Conservation (phyloP, 75 land plant species). For the Cunninghamia lanceolata region DNA sequence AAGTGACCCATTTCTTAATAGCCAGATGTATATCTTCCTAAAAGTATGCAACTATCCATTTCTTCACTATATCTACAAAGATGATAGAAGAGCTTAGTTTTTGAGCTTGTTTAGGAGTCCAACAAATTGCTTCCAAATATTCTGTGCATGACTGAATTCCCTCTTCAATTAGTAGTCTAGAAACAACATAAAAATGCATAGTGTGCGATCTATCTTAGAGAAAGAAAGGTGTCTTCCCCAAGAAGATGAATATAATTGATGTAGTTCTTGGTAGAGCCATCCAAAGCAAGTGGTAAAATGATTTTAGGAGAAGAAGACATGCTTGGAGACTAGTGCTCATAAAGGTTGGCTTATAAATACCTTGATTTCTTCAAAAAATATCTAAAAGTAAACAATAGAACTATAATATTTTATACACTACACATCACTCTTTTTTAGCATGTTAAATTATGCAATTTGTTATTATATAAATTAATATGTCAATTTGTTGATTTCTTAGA, state of each 20-base stretch:
- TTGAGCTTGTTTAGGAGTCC: slow-evolving; percentile 5
- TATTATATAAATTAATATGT: too few species aligned
- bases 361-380: slow-evolving; percentile 14
- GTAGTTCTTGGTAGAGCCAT: slow-evolving; percentile 15
- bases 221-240: not conserved
- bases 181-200: not conserved
- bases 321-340: slow-evolving; percentile 21
- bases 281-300: slow-evolving; percentile 9
- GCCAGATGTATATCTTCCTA: too few species aligned
- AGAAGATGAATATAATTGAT: slow-evolving; percentile 20
- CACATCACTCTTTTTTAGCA: too few species aligned
- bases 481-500: too few species aligned
- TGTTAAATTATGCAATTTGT: too few species aligned
- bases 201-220: slow-evolving; percentile 2
- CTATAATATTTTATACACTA: too few species aligned
- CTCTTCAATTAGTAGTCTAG: slow-evolving; percentile 1
- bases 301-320: not conserved
- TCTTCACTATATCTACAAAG: not conserved
- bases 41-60: too few species aligned
- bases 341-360: slow-evolving; percentile 29
- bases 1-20: too few species aligned
- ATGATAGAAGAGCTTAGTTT: not conserved
- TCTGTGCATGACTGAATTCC: slow-evolving; percentile 4
- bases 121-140: slow-evolving; percentile 11
- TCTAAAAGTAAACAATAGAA: too few species aligned